Evolutionary conservation across 345 rosid genomes (phyloP).

Genomic region (Schrenkiella parvula): DNA sequence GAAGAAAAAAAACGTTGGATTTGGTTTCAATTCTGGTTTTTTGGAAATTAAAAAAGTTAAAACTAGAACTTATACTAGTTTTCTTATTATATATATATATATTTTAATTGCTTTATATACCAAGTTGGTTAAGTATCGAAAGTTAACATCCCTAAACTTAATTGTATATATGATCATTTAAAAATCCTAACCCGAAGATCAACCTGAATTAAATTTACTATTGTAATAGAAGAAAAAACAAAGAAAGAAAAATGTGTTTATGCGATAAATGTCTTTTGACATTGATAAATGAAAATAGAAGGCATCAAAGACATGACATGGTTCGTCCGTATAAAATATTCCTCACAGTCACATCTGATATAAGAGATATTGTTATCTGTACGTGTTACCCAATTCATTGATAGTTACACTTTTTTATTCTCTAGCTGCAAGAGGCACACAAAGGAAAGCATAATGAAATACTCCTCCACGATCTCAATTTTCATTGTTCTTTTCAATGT

Average conservation of each 20-base stretch:
- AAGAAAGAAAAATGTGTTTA: background rate
- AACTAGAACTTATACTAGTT: too few relatives aligned
- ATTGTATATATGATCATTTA: too few relatives aligned
- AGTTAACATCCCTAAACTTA: too few relatives aligned
- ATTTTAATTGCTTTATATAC: too few relatives aligned
- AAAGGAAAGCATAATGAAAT: background rate
- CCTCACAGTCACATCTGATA: background rate
- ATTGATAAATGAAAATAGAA: background rate
- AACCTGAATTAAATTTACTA: too few relatives aligned
- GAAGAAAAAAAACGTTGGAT: too few relatives aligned
- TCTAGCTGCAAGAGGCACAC: background rate
- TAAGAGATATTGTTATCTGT: background rate
- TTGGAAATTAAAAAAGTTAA: too few relatives aligned
- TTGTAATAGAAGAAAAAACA: background rate
- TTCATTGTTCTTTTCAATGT: background rate
- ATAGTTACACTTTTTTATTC: conserved; percentile 13
- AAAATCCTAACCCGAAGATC: too few relatives aligned
- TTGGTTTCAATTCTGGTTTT: too few relatives aligned
- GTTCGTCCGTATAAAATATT: conserved; percentile 11
- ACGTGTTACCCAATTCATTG: background rate
- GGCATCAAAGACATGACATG: background rate
- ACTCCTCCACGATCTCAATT: background rate
- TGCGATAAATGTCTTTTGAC: background rate
- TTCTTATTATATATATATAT: too few relatives aligned
- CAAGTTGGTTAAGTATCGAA: too few relatives aligned